phyloP scores from a whole-genome alignment of 2,329 filamentous ascomycete species.

The Dendryphion nanum region DNA sequence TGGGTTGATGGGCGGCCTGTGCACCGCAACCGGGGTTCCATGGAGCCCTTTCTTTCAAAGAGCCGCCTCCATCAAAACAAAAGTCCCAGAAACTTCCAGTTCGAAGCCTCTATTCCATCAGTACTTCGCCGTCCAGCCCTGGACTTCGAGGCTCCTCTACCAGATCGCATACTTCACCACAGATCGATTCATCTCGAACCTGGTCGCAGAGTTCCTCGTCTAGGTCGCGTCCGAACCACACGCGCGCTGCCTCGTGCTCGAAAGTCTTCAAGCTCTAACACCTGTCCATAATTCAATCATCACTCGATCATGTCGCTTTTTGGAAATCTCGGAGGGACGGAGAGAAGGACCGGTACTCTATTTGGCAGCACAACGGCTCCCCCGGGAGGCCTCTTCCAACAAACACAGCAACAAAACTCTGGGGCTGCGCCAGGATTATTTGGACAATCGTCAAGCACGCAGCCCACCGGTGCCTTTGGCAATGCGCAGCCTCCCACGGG shows the following conservation, averaged over 20 bases:
- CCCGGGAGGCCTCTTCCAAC: conserved; percentile 40
- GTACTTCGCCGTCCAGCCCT: too few species aligned
- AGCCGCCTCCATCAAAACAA: neutral
- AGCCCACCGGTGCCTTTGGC: conserved; percentile 19
- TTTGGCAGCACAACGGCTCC: conserved; percentile 37
- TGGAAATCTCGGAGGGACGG: conserved; percentile 15
- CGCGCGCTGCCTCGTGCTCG: neutral
- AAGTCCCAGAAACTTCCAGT: neutral
- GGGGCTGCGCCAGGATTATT: conserved; percentile 17
- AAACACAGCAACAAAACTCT: conserved; percentile 35
- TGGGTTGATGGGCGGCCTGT: too few species aligned
- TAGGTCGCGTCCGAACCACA: neutral
- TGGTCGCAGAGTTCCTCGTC: too few species aligned
- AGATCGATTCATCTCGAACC: too few species aligned
- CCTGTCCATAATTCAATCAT: neutral
- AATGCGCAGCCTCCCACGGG: conserved; percentile 29
- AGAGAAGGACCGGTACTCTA: conserved; percentile 38
- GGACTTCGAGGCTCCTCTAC: too few species aligned
- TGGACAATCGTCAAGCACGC: conserved; percentile 6
- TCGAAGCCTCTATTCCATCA: too few species aligned
- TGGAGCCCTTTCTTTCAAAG: neutral
- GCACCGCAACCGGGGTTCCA: neutral
- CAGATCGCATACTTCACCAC: too few species aligned
- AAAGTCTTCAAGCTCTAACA: neutral
- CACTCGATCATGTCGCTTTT: too few species aligned